Evolutionary conservation across 805 yeast genomes (phyloP).

Genomic region (Pichia eremophila): DNA sequence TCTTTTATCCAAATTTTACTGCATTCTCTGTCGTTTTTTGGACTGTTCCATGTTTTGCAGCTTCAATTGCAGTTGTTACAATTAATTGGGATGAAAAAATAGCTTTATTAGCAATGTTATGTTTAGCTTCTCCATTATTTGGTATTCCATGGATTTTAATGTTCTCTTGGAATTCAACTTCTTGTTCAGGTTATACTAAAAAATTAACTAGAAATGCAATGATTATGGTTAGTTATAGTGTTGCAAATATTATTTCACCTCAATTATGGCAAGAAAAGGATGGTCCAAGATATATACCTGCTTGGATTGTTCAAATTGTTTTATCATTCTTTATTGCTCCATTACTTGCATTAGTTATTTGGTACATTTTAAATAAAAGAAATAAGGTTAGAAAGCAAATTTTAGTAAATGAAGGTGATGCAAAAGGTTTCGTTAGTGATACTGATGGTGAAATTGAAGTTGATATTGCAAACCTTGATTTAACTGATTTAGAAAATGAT

Average conservation of each 20-base stretch:
- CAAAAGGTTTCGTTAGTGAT: slow-evolving; percentile 21
- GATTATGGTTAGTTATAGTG: slow-evolving; percentile 37
- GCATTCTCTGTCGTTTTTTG: slow-evolving; percentile 17
- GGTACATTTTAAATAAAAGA: slow-evolving; percentile 35
- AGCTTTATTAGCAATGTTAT: slow-evolving; percentile 38
- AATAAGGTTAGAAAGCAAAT: slow-evolving; percentile 23
- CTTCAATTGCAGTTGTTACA: slow-evolving; percentile 23
- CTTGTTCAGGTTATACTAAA: slow-evolving; percentile 42
- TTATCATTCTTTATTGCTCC: slow-evolving; percentile 42
- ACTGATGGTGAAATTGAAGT: slow-evolving; percentile 20
- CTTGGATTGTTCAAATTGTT: slow-evolving; percentile 50
- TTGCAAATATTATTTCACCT: slow-evolving; percentile 46
- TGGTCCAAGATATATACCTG: slow-evolving; percentile 38
- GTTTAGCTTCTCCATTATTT: slow-evolving; percentile 35
- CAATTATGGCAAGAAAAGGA: slow-evolving; percentile 44
- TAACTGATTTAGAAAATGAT: slow-evolving; percentile 45
- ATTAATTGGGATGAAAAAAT: slow-evolving; percentile 36
- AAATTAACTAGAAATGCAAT: slow-evolving; percentile 38
- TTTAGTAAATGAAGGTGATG: slow-evolving; percentile 14
- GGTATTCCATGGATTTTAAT: slow-evolving; percentile 21
- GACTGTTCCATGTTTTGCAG: slow-evolving; percentile 26
- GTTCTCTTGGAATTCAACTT: slow-evolving; percentile 20
- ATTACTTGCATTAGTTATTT: slow-evolving; percentile 31
- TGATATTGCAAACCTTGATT: slow-evolving; percentile 37
- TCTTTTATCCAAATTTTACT: slow-evolving; percentile 28